Evolutionary conservation across 371 early-diverging fungal genomes (phyloP).

Genomic region (Batkoa obscura): DNA sequence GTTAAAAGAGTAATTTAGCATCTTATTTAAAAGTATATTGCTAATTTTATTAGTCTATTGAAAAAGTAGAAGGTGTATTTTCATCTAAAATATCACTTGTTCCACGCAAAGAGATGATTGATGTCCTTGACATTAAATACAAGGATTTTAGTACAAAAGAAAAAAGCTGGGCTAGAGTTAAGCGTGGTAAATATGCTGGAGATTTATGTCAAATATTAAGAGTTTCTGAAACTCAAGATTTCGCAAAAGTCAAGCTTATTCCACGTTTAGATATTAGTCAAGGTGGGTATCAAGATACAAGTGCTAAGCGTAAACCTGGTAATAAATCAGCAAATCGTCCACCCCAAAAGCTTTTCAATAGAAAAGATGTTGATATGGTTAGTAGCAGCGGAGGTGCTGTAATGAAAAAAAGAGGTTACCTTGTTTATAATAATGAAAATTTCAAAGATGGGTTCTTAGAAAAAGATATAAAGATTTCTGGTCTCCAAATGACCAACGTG

Average conservation of each 20-base stretch:
- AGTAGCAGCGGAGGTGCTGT: slow-evolving; percentile 11
- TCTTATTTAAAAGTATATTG: background rate
- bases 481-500: slow-evolving; percentile 34
- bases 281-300: slow-evolving; percentile 10
- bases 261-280: slow-evolving; percentile 60
- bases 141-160: slow-evolving; percentile 46
- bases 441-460: slow-evolving; percentile 82
- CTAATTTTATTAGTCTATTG: background rate
- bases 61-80: slow-evolving; percentile 37
- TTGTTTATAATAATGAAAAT: slow-evolving; percentile 55
- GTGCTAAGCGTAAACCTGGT: slow-evolving; percentile 40
- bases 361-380: slow-evolving; percentile 30
- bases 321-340: slow-evolving; percentile 18
- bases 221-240: slow-evolving; percentile 56
- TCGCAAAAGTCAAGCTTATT: slow-evolving; percentile 64
- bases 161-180: slow-evolving; percentile 83
- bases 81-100: slow-evolving; percentile 62
- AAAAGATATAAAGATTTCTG: slow-evolving; percentile 63
- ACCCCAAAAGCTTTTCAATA: slow-evolving; percentile 57
- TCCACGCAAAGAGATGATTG: slow-evolving; percentile 90
- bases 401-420: slow-evolving; percentile 31
- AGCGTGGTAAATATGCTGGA: slow-evolving; percentile 87
- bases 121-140: slow-evolving; percentile 61
- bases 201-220: slow-evolving; percentile 85
- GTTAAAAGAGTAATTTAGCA: slow-evolving; percentile 39